phyloP scores from a whole-genome alignment of 176 grass and related monocot species.

The Musa troglodytarum region DNA sequence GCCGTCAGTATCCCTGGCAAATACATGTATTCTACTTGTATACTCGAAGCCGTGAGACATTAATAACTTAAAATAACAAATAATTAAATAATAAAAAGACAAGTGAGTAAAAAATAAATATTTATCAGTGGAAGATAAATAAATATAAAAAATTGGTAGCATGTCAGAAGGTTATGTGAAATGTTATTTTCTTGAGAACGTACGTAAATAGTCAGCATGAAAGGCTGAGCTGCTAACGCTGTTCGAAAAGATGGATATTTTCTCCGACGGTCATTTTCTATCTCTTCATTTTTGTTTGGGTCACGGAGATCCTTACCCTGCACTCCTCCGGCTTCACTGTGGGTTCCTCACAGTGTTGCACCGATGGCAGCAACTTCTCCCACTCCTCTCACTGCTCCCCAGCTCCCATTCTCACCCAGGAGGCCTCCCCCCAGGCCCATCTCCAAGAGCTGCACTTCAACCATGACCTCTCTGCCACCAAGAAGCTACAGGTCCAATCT shows the following conservation, averaged over 20 bases:
- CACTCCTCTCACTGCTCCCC: slow-evolving; percentile 35
- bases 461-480: slow-evolving; percentile 70
- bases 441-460: slow-evolving; percentile 89
- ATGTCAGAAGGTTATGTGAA: no score
- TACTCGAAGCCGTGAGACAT: no score
- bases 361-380: slow-evolving; percentile 44
- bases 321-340: neutral
- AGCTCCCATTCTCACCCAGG: slow-evolving; percentile 66
- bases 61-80: no score
- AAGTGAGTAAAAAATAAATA: no score
- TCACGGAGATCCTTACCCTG: neutral
- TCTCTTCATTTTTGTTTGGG: neutral
- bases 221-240: no score
- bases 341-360: neutral
- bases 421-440: slow-evolving; percentile 48
- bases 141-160: no score
- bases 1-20: no score
- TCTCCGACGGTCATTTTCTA: neutral
- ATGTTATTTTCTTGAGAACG: no score
- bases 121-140: no score
- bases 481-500: slow-evolving; percentile 62
- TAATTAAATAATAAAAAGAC: no score
- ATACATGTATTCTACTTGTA: no score
- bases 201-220: no score
- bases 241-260: neutral